Conservation (phyloP, 2,329 filamentous ascomycete genomes). For the Aspergillus fischeri region DNA sequence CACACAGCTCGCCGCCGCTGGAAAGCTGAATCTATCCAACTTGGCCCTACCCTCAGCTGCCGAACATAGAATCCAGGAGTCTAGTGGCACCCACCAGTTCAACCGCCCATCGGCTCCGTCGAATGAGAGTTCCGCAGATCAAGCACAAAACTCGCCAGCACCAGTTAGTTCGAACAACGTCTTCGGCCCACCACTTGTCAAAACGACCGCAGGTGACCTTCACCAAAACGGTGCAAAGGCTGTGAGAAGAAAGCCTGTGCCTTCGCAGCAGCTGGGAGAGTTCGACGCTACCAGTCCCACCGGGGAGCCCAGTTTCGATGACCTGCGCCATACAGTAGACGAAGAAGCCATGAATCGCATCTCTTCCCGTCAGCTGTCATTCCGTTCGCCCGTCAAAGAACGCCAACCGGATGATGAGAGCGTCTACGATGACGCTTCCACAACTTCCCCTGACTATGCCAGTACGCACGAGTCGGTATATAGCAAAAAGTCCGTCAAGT, state of each 20-base stretch:
- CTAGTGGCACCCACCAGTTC: conserved; percentile 12
- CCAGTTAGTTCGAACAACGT: conserved; percentile 5
- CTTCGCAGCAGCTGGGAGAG: conserved; percentile 29
- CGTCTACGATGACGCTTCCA: conserved; percentile 59
- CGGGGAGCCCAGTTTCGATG: conserved; percentile 35
- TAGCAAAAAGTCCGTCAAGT: conserved; percentile 37
- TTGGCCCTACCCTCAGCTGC: conserved; percentile 36
- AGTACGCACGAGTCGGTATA: conserved; percentile 59
- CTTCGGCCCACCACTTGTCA: conserved; percentile 5
- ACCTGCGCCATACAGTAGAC: conserved; percentile 42
- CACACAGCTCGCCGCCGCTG: conserved; percentile 68
- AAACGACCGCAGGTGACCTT: conserved; percentile 10
- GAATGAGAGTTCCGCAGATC: conserved; percentile 19
- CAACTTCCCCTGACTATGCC: conserved; percentile 70
- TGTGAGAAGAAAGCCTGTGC: conserved; percentile 52
- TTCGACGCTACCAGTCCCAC: conserved; percentile 17
- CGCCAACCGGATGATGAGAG: conserved; percentile 34
- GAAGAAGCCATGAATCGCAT: conserved; percentile 51
- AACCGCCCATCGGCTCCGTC: not conserved
- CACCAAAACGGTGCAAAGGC: conserved; percentile 41
- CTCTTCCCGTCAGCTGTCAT: conserved; percentile 24
- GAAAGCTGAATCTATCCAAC: conserved; percentile 45
- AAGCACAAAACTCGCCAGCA: conserved; percentile 15
- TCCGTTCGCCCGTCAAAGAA: conserved; percentile 24
- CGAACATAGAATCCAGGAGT: conserved; percentile 36